Evolutionary conservation across 2,329 filamentous ascomycete species (phyloP).

Genomic region (Fusarium sp.): DNA sequence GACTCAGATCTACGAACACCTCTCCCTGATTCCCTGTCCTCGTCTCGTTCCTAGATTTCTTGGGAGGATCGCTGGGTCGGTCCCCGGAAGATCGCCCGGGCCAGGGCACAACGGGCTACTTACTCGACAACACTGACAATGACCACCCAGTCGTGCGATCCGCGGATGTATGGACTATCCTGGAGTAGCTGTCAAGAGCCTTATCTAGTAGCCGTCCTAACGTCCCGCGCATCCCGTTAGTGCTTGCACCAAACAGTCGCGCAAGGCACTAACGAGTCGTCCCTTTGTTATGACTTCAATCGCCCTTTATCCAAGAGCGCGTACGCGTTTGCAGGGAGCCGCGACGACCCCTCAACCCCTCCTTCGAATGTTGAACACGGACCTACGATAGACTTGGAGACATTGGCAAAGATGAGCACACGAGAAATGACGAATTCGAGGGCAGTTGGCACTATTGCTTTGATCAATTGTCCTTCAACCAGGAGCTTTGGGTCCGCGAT

Average conservation of each 20-base stretch:
- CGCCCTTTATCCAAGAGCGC: slow-evolving; percentile 29
- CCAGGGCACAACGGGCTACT: slow-evolving; percentile 14
- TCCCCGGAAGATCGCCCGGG: slow-evolving; percentile 43
- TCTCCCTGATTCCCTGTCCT: slow-evolving; percentile 16
- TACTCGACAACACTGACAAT: slow-evolving; percentile 10
- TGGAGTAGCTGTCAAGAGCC: slow-evolving; percentile 8
- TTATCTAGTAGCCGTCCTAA: slow-evolving; percentile 37
- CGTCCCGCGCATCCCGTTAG: slow-evolving; percentile 35
- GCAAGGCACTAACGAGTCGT: slow-evolving; percentile 28
- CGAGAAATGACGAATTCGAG: slow-evolving; percentile 33
- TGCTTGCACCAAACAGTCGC: slow-evolving; percentile 1
- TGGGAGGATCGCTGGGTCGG: slow-evolving; percentile 37
- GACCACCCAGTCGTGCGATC: slow-evolving; percentile 5
- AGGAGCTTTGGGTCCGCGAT: slow-evolving; percentile 4
- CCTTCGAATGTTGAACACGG: slow-evolving; percentile 4
- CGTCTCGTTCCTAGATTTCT: slow-evolving; percentile 37
- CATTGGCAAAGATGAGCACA: slow-evolving; percentile 39
- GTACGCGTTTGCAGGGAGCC: slow-evolving; percentile 34
- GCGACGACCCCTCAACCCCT: slow-evolving; percentile 27
- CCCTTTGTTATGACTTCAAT: slow-evolving; percentile 43
- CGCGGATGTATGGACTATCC: not conserved
- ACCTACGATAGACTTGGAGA: slow-evolving; percentile 17
- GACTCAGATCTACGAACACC: slow-evolving; percentile 26
- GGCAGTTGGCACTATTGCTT: slow-evolving; percentile 35
- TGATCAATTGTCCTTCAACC: not conserved